These are phyloP conservation scores for Hydrangea macrophylla DNA, from an alignment of 148 eudicot genomes.

Conservation along the genomic window DNA sequence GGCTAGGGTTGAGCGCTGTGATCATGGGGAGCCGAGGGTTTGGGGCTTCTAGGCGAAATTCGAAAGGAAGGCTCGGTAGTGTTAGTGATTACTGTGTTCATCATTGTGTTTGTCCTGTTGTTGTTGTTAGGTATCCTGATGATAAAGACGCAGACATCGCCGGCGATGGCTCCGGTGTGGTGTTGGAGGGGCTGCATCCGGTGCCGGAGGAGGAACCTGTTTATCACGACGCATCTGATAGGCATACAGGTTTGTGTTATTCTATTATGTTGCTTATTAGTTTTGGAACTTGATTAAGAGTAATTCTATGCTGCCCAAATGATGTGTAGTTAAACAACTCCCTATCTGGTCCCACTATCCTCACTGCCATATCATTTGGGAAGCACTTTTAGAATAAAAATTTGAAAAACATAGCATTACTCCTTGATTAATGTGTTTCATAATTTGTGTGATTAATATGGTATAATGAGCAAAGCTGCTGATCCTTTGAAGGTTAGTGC, in stretches of 20 bases:
- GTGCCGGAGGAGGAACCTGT: constrained; percentile 39
- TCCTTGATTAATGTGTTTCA: no score
- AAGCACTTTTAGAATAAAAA: no score
- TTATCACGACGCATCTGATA: constrained; percentile 41
- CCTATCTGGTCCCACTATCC: no score
- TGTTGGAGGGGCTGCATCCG: constrained; percentile 16
- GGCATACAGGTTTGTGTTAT: constrained; percentile 25
- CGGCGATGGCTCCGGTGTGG: constrained; percentile 1
- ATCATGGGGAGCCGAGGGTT: constrained; percentile 66
- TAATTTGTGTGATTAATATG: no score
- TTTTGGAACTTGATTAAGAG: background rate
- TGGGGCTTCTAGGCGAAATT: constrained; percentile 36
- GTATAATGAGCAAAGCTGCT: no score
- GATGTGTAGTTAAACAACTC: no score
- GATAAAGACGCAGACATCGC: constrained; percentile 18
- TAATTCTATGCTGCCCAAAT: no score
- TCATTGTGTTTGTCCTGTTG: constrained; percentile 66
- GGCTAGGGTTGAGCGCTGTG: constrained; percentile 59
- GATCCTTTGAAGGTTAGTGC: no score
- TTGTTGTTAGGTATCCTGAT: constrained; percentile 59
- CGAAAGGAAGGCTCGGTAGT: constrained; percentile 46
- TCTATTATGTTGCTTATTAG: background rate
- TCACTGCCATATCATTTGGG: no score
- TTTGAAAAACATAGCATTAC: no score
- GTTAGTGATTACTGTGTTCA: constrained; percentile 70